Evolutionary conservation across 208 protist species (phyloP).

Genomic region (Kentomonas sorsogonicus): DNA sequence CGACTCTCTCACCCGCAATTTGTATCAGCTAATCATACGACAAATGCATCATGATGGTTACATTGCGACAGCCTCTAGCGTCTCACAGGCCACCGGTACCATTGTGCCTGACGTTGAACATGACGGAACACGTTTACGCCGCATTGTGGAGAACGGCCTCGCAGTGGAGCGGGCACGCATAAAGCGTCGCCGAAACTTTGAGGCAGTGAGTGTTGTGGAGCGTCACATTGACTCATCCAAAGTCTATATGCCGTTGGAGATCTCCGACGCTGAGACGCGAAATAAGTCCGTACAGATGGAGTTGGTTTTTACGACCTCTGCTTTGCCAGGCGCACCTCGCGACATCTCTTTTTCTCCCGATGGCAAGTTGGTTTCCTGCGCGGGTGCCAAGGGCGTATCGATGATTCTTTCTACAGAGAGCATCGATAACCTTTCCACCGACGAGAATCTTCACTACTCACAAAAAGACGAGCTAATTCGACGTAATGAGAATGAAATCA

Average conservation of each 20-base stretch:
- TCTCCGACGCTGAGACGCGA: constrained; percentile 43
- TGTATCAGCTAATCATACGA: constrained; percentile 76
- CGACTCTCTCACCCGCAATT: constrained; percentile 37
- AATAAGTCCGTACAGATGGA: constrained; percentile 47
- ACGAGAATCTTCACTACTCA: constrained; percentile 68
- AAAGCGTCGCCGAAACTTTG: constrained; percentile 29
- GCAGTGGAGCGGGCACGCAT: constrained; percentile 34
- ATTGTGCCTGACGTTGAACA: constrained; percentile 43
- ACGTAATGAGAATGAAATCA: constrained; percentile 79
- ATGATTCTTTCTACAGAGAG: constrained; percentile 64
- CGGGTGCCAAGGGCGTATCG: constrained; percentile 64
- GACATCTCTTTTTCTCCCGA: constrained; percentile 65
- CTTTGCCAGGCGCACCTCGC: constrained; percentile 61
- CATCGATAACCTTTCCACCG: constrained; percentile 53
- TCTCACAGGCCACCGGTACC: constrained; percentile 69
- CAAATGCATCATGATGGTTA: constrained; percentile 83
- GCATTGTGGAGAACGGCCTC: constrained; percentile 44
- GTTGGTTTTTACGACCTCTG: constrained; percentile 61
- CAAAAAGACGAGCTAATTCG: not conserved
- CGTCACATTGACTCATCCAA: constrained; percentile 65
- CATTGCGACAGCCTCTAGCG: constrained; percentile 54
- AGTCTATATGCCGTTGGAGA: constrained; percentile 58
- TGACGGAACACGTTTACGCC: constrained; percentile 34
- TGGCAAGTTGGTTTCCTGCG: constrained; percentile 54
- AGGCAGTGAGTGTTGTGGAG: constrained; percentile 56